Percentiles rank a stretch among this genome's conserved stretches.
Evolutionary conservation across 176 grass and related monocot species (phyloP).

Genomic region (Saccharum spontaneum): DNA sequence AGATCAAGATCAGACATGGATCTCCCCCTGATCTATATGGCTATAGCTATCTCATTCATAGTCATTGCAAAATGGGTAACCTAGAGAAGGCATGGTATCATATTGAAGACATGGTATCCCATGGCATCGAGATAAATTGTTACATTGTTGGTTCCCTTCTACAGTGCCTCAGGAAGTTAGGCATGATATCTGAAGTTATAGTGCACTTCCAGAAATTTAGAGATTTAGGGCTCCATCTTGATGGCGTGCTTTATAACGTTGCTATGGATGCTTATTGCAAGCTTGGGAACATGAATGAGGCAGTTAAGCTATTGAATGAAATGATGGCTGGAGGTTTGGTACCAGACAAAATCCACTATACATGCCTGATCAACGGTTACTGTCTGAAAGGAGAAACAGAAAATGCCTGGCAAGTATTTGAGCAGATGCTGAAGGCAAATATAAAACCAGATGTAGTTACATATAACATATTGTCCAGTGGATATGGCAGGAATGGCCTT

Average conservation of each 20-base stretch:
- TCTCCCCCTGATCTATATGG: conserved; percentile 42
- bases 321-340: conserved; percentile 54
- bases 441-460: conserved; percentile 68
- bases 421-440: conserved; percentile 61
- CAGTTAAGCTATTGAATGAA: conserved; percentile 61
- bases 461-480: conserved; percentile 67
- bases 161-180: conserved; percentile 52
- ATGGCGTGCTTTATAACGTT: conserved; percentile 73
- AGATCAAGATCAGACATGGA: conserved; percentile 49
- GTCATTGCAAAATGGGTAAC: conserved; percentile 57
- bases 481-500: conserved; percentile 61
- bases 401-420: conserved; percentile 58
- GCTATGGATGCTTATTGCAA: conserved; percentile 63
- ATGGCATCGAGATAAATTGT: conserved; percentile 57
- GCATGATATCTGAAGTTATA: conserved; percentile 50
- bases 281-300: conserved; percentile 57
- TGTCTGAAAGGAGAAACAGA: conserved; percentile 63
- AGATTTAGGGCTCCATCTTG: conserved; percentile 53
- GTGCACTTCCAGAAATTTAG: conserved; percentile 57
- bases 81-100: conserved; percentile 56
- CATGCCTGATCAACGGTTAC: conserved; percentile 77
- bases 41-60: conserved; percentile 61
- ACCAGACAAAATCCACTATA: conserved; percentile 83
- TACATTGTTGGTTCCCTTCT: conserved; percentile 56
- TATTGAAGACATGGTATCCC: conserved; percentile 50